Conservation (phyloP, 768 basidiomycete genomes). For the Hericium rajendrae region DNA sequence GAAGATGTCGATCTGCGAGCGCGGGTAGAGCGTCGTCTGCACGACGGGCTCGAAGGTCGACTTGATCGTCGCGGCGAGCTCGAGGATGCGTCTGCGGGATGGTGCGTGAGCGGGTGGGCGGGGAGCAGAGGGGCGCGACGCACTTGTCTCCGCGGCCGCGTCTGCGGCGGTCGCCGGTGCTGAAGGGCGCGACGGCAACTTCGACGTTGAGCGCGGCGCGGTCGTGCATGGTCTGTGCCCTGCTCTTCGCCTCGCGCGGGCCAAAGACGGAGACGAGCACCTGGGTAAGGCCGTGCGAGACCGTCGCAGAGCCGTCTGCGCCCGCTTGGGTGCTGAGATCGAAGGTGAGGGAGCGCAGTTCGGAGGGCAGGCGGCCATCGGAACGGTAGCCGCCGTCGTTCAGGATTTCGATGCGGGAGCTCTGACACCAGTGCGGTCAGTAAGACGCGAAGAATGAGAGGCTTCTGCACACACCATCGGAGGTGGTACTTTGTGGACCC, state of each 20-base stretch:
- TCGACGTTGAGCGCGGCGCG: slow-evolving; percentile 86
- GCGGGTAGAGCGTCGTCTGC: slow-evolving; percentile 83
- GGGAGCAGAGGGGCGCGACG: slow-evolving; percentile 8
- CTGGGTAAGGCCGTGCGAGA: slow-evolving; percentile 85
- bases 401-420: slow-evolving; percentile 59
- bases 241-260: slow-evolving; percentile 78
- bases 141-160: slow-evolving; percentile 82
- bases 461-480: slow-evolving; percentile 4
- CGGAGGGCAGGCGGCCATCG: slow-evolving; percentile 88
- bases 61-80: slow-evolving; percentile 80
- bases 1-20: slow-evolving; percentile 90
- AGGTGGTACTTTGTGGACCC: background rate
- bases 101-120: background rate
- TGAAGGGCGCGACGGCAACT: slow-evolving; percentile 79
- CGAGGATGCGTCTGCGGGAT: slow-evolving; percentile 63
- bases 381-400: slow-evolving; percentile 85
- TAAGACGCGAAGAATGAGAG: background rate
- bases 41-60: slow-evolving; percentile 96
- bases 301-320: slow-evolving; percentile 78
- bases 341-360: slow-evolving; percentile 75
- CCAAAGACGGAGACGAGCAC: slow-evolving; percentile 87
- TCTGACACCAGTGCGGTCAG: slow-evolving; percentile 20
- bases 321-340: slow-evolving; percentile 63
- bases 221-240: slow-evolving; percentile 77
- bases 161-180: slow-evolving; percentile 65